Evolutionary conservation across 257 asterid genomes (phyloP).

Genomic region (Gynochthodes officinalis): DNA sequence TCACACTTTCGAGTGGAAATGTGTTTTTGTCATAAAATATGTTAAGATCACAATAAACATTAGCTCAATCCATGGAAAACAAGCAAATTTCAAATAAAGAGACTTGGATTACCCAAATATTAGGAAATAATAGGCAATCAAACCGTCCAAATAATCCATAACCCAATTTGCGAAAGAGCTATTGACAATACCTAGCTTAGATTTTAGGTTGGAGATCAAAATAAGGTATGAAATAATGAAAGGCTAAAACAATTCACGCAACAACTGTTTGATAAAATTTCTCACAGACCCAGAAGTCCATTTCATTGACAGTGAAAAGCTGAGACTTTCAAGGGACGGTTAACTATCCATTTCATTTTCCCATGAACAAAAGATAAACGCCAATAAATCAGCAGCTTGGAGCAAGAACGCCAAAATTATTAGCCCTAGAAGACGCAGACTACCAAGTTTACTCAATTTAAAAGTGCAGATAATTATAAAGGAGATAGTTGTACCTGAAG

Average conservation of each 20-base stretch:
- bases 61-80: too few relatives aligned
- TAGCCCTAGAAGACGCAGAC: not conserved
- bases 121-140: not conserved
- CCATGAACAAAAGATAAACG: not conserved
- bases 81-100: too few relatives aligned
- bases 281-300: not conserved
- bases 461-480: not conserved
- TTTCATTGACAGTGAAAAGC: not conserved
- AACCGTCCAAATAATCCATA: not conserved
- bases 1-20: too few relatives aligned
- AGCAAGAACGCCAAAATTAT: not conserved
- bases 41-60: too few relatives aligned
- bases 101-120: not conserved
- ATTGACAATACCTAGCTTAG: too few relatives aligned
- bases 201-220: too few relatives aligned
- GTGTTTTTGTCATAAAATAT: too few relatives aligned
- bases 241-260: too few relatives aligned
- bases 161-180: too few relatives aligned
- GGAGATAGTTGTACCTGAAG: not conserved
- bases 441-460: not conserved
- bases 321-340: not conserved
- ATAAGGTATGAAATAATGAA: too few relatives aligned
- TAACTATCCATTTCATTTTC: not conserved
- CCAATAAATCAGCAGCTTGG: not conserved
- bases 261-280: slow-evolving; percentile 14